Base-by-base conservation (phyloP, 352 stramenopile genomes). In the Phytophthora citricola region DNA sequence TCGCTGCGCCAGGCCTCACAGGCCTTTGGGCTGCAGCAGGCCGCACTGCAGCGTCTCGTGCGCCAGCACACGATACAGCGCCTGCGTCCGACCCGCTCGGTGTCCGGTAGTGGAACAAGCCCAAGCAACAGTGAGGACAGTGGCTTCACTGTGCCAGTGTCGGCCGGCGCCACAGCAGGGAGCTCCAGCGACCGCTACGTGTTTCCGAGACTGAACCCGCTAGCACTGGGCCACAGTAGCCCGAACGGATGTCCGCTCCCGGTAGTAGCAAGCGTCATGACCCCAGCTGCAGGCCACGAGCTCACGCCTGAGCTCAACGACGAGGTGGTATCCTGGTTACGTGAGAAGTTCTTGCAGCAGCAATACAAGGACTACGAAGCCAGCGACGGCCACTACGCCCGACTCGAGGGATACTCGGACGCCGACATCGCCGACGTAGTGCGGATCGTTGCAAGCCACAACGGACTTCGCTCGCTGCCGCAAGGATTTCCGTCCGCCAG, bases 1-100 rank as follows among this genome's bases (percentile, higher is more conserved):
- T 86, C 74, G 27, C 67, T 91, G 6, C 80, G 80, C 47, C 72
- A 74, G 31, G 81, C 82, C 17, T 71, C 84, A 11, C 79, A 90
- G 59, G 65, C 80, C 62, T 91, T 82, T 52, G 84, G 80, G 24
- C 66, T 93, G 32, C 82, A 93, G 46, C 78, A 88, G 64, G 70
- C 80, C 69, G 85, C 78, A 45, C 79, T 91, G 22, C 75, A 90
- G 38, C 84, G 82, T 20, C 74, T 85, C 56, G 80, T 91, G 41
- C 82, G 79, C 34, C 67, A 73, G 17, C 58, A 71, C 36, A 64
- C 71, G 26, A 38, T 59, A 38, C 50, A 59, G 31, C 58, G 65
- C 12, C 5, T 64, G 26, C 66, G 56, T 8, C 27, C 15, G 14
- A 29, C 54, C 2, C 39, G 43, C 12, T 48, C 49, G 10, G 10